Base-by-base conservation (phyloP, 352 stramenopile genomes). In the Phytopythium boreale region DNA sequence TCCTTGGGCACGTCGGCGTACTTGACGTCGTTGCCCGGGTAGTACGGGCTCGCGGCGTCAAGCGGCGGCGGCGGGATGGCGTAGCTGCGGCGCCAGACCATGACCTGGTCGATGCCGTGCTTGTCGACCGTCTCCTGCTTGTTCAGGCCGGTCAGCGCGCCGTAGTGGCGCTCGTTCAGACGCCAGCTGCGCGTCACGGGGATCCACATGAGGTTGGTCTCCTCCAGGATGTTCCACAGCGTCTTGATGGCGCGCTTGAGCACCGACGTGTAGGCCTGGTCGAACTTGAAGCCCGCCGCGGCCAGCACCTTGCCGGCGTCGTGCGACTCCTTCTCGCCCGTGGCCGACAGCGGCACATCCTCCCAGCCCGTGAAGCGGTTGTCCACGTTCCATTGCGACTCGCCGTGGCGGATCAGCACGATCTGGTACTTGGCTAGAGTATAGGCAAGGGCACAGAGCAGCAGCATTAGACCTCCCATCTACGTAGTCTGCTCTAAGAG, bases 31-130 rank as follows among this genome's bases (percentile, higher is more conserved):
- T 94, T 88, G 58, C 92, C 89, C 4, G 92, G 94, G 72, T 96
- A 98, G 76, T 97, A 97, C 68, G 88, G 72, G 72, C 96, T 97
- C 52, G 82, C 68, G 51, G 79, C 98, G 88, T 75, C 93, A 7
- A 99, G 84, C 53, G 84, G 70, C 36, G 98, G 98, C 22, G 98
- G 98, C 61, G 97, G 97, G 67, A 99, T 97, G 81, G 99, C 97
- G 82, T 99, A 99, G 70, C 87, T 97, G 61, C 97, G 88, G 67
- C 97, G 85, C 97, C 97, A 99, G 66, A 98, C 77, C 63, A 97
- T 88, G 55, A 99, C 96, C 59, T 97, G 77, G 37, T 98, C 93
- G 50, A 92, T 80, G 36, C 96, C 93, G 58, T 98, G 81, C 71
- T 97, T 88, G 61, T 93, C 77, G 7, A 96, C 93, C 2, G 90